Base-by-base conservation (phyloP, 192 early-diverging fungal genomes). In the Dispira simplex region DNA sequence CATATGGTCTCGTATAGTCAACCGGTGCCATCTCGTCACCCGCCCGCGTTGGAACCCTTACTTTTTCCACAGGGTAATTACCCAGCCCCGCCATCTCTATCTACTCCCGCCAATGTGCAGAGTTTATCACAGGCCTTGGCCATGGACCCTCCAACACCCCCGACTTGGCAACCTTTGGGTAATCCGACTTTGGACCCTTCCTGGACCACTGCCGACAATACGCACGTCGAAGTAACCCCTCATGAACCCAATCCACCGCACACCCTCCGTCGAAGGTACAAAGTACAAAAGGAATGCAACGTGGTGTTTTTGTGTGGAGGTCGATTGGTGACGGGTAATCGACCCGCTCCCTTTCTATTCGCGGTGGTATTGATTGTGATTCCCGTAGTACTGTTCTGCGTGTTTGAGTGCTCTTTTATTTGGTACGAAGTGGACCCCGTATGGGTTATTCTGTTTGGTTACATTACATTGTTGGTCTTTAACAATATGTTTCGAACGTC, bases 401-500 rank as follows among this genome's bases (percentile, higher is more conserved):
- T 79, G 25, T 84, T 67, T 70, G 86, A 84, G 46, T 83, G 83
- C 63, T 81, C 85, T 46, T 86, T 77, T 65, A 54, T 87, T 62
- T 89, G 83, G 82, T 47, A 59, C 46, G 63, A 83, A 49, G 45
- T 87, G 21, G 71, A 73, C 66, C 82, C 82, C 18, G 82, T 77
- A 21, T 64, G 78, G 3, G 83, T 85, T 14, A 81, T 87, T 70
- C 65, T 89, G 20, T 87, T 87, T 66, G 74, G 71, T 2, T 89
- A 89, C 52, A 46, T 87, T 48, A 75, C 83, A 21, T 71, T 83
- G 1, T 68, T 87, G 47, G 67, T 83, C 9, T 65, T 83, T 14
- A 72, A 78, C 2, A 84, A 82, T 3, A 89, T 89, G 87, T 63
- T 87, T 47, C 85, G 79, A 74, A 73, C 87, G 45, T 86, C 87